Percentiles rank a stretch among this genome's conserved stretches.
phyloP scores from a whole-genome alignment of 2,329 filamentous ascomycete species.

The Trichoderma lentiforme region DNA sequence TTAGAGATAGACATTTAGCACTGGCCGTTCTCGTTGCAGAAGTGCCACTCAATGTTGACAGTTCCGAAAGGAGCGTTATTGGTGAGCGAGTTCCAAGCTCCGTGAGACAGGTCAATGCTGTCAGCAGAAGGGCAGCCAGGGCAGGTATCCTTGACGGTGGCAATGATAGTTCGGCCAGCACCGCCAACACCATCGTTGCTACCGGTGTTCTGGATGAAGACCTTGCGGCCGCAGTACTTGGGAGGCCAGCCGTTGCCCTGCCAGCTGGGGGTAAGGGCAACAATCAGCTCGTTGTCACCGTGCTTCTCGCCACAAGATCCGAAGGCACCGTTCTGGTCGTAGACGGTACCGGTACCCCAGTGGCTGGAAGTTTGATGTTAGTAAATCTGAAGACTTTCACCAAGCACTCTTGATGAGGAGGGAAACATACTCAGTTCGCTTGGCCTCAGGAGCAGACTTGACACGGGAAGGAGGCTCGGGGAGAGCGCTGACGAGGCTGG shows the following conservation, averaged over 20 bases:
- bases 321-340: neutral
- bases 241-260: constrained; percentile 11
- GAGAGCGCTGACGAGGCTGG: constrained; percentile 17
- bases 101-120: constrained; percentile 15
- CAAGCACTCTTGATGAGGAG: neutral
- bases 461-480: constrained; percentile 15
- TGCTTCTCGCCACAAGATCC: constrained; percentile 16
- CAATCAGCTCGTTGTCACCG: constrained; percentile 8
- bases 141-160: constrained; percentile 13
- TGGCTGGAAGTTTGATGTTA: neutral
- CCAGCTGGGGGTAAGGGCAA: constrained; percentile 13
- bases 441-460: constrained; percentile 3
- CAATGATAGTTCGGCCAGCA: neutral
- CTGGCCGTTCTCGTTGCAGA: constrained; percentile 17
- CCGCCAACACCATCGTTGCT: constrained; percentile 15
- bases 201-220: constrained; percentile 16
- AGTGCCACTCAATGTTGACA: constrained; percentile 19
- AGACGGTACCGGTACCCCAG: constrained; percentile 10
- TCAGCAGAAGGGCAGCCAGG: constrained; percentile 14
- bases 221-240: constrained; percentile 19
- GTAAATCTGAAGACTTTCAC: neutral
- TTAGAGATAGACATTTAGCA: constrained; percentile 8
- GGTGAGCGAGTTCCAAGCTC: constrained; percentile 12
- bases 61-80: constrained; percentile 10
- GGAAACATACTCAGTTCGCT: constrained; percentile 12